Evolutionary conservation across 2,329 filamentous ascomycete species (phyloP), one percentile per base, ranked within the genome.

Genomic region (Nannizziopsis arthrosporioides): DNA sequence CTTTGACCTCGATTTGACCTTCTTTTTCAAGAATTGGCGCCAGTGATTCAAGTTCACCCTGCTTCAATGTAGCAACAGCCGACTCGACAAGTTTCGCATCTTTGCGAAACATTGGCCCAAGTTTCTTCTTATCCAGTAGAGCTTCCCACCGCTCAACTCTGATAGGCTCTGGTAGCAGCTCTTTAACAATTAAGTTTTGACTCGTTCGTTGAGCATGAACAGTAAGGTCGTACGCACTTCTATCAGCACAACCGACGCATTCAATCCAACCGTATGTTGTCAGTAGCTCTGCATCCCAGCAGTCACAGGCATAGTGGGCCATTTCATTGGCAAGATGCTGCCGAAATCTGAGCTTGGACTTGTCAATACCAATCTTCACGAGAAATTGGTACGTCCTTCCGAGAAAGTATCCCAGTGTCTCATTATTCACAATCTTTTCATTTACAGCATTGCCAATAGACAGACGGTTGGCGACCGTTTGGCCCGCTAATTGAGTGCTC

Each of bases 201-300:
- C 87, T 88, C 30, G 92, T 96, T 73, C 87, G 89, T 71, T 94
- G 90, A 63, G 84, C 82, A 69, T 96, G 92, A 7, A 95, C 89
- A 31, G 80, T 84, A 65, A 96, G 68, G 68, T 98, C 92, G 66
- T 94, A 98, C 15, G 92, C 92, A 63, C 85, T 94, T 60, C 92
- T 80, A 65, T 95, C 90, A 53, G 92, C 92, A 67, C 92, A 96
- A 53, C 92, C 92, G 60, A 96, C 90, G 66, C 90, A 96, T 73
- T 98, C 92, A 54, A 96, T 85, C 92, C 92, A 98, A 64, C 92
- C 92, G 61, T 89, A 89, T 53, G 84, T 89, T 50, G 86, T 96
- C 53, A 84, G 74, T 48, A 98, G 73, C 68, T 98, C 92, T 11
- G 88, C 90, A 67, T 98, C 92, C 92, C 92, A 96, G 72, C 92